Evolutionary conservation across 306 rosid genomes (phyloP), one percentile per base, ranked within the genome.

Genomic region (Vigna trinervia): DNA sequence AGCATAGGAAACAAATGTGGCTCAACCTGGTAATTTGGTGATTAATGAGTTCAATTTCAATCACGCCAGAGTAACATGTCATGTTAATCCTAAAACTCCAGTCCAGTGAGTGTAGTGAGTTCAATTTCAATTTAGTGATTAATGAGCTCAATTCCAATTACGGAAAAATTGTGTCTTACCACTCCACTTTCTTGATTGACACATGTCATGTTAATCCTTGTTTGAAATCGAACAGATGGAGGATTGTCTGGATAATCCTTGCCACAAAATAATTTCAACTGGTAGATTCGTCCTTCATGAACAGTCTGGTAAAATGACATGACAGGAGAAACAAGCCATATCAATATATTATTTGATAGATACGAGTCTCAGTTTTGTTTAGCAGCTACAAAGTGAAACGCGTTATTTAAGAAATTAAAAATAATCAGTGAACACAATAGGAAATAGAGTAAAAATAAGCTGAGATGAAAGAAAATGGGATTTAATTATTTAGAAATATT

Each of bases 211-310:
- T 95, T 92, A 83, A 95, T 81, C 88, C 89, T 90, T 75, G 97
- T 86, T 81, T 92, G 99, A 86, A 95, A 92, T 86, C 92, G 89
- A 67, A 92, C 99, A 47, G 95, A 86, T 77, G 99, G 99, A 41
- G 97, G 99, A 62, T 87, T 88, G 69, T 92, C 97, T 2, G 99
- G 99, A 82, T 95, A 95, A 69, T 95, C 97, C 86, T 89, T 86
- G 66, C 97, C 93, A 26, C 99, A 95, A 75, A 90, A 92, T 78
- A 95, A 89, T 67, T 92, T 95, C 91, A 95, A 85, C 83, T 95
- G 99, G 85, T 91, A 87, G 81, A 95, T 95, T 71, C 96, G 86
- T 32, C 99, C 99, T 86, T 95, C 99, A 66, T 95, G 97, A 63
- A 95, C 91, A 78, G 99, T 90, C 99, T 95, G 81, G 77, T 45